Conservation (phyloP, 352 stramenopile species). For the Globisporangium camurandrum region DNA sequence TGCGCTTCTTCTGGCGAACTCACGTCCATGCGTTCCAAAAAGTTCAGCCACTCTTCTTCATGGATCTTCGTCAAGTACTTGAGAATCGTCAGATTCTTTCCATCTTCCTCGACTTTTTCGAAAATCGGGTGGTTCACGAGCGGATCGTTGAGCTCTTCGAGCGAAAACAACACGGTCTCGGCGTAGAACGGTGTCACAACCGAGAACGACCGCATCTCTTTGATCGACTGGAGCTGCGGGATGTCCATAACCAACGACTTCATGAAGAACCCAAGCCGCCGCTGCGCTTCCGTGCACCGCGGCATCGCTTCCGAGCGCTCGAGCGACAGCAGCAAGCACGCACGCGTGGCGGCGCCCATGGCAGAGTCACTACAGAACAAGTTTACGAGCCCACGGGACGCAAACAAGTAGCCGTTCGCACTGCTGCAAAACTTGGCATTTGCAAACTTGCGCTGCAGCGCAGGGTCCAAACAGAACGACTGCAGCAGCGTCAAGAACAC, state of each 20-base stretch:
- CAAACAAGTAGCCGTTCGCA: constrained; percentile 72
- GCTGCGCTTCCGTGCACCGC: constrained; percentile 56
- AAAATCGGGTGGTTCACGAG: constrained; percentile 70
- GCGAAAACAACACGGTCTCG: constrained; percentile 60
- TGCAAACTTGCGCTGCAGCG: constrained; percentile 53
- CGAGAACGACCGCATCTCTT: constrained; percentile 79
- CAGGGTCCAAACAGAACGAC: constrained; percentile 42
- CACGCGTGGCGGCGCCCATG: constrained; percentile 70
- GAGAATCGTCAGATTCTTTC: constrained; percentile 77
- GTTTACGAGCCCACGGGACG: constrained; percentile 65
- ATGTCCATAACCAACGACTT: constrained; percentile 78
- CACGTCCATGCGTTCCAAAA: constrained; percentile 68
- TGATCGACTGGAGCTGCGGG: constrained; percentile 56
- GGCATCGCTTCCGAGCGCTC: constrained; percentile 67
- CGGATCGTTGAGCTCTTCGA: constrained; percentile 57
- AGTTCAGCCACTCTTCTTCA: constrained; percentile 73
- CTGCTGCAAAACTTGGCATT: constrained; percentile 73
- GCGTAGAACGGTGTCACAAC: constrained; percentile 76
- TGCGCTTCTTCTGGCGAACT: constrained; percentile 53
- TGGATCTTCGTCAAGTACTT: constrained; percentile 79
- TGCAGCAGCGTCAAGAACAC: constrained; percentile 51
- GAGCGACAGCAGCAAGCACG: constrained; percentile 62
- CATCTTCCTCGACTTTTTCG: constrained; percentile 60
- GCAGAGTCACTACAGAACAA: constrained; percentile 68
- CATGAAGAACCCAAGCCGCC: constrained; percentile 76